phyloP scores from a whole-genome alignment of 2,329 filamentous ascomycete species.

The Claviceps humidiphila region DNA sequence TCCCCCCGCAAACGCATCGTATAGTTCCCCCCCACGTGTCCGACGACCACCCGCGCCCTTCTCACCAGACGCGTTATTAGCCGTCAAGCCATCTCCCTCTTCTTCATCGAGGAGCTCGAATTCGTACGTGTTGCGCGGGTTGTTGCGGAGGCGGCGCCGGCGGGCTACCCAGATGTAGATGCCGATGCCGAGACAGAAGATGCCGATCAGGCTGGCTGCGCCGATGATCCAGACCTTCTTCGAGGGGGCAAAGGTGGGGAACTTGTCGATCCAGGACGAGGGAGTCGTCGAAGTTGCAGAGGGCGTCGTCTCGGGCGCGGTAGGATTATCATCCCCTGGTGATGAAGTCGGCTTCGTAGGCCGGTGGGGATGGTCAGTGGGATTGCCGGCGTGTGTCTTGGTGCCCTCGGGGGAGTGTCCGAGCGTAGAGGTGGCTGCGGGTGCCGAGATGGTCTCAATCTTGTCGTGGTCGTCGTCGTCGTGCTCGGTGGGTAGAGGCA shows the following conservation, averaged over 20 bases:
- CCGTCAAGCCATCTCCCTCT: constrained; percentile 46
- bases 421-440: constrained; percentile 24
- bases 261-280: constrained; percentile 69
- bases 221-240: constrained; percentile 92
- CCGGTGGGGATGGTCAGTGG: constrained; percentile 52
- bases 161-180: constrained; percentile 71
- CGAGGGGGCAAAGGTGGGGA: constrained; percentile 81
- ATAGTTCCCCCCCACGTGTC: constrained; percentile 72
- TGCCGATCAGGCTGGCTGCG: constrained; percentile 65
- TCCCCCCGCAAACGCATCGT: constrained; percentile 93
- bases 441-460: constrained; percentile 31
- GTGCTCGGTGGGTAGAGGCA: constrained; percentile 70
- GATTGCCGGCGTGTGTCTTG: constrained; percentile 25
- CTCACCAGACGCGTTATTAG: constrained; percentile 18
- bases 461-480: constrained; percentile 74
- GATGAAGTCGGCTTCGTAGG: constrained; percentile 33
- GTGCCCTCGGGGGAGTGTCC: constrained; percentile 34
- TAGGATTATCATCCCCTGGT: not conserved
- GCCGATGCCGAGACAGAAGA: constrained; percentile 73
- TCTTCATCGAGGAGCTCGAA: constrained; percentile 86
- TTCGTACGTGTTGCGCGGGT: constrained; percentile 72
- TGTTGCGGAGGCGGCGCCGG: constrained; percentile 60
- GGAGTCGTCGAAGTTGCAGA: constrained; percentile 16
- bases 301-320: not conserved
- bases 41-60: constrained; percentile 33